Evolutionary conservation across 176 grass and related monocot species (phyloP).

Genomic region (Triticum urartu): DNA sequence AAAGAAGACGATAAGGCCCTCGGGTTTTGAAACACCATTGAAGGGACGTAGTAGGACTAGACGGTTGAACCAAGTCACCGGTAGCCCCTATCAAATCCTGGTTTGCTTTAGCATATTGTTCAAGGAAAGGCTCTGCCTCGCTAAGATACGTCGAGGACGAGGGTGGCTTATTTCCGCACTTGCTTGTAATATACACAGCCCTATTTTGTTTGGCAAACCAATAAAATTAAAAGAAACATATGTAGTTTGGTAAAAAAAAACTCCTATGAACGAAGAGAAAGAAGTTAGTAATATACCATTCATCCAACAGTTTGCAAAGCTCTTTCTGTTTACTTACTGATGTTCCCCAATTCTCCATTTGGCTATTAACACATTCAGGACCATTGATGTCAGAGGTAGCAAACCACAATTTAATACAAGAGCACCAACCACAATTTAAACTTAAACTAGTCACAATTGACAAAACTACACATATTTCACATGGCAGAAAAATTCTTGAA

Average conservation of each 20-base stretch:
- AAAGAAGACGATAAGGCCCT: not conserved
- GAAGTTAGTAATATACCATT: conserved; percentile 62
- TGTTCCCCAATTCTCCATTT: conserved; percentile 86
- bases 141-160: conserved; percentile 67
- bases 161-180: conserved; percentile 59
- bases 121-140: conserved; percentile 96
- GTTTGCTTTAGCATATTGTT: conserved; percentile 61
- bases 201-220: conserved; percentile 34
- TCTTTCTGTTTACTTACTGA: conserved; percentile 72
- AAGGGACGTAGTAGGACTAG: not conserved
- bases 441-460: not conserved
- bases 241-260: not conserved
- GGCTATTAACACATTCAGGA: conserved; percentile 44
- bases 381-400: conserved; percentile 26
- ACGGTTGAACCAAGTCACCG: not conserved
- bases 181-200: conserved; percentile 74
- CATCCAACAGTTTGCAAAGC: conserved; percentile 88
- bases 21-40: not conserved
- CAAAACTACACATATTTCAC: not conserved
- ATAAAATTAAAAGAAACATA: conserved; percentile 22
- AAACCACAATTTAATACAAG: not conserved
- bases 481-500: not conserved
- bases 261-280: not conserved
- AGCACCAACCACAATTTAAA: not conserved
- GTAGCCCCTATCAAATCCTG: not conserved